These are phyloP conservation scores for Puccinia polysora DNA, from an alignment of 1,284 basidiomycete genomes.

Conservation along the genomic window DNA sequence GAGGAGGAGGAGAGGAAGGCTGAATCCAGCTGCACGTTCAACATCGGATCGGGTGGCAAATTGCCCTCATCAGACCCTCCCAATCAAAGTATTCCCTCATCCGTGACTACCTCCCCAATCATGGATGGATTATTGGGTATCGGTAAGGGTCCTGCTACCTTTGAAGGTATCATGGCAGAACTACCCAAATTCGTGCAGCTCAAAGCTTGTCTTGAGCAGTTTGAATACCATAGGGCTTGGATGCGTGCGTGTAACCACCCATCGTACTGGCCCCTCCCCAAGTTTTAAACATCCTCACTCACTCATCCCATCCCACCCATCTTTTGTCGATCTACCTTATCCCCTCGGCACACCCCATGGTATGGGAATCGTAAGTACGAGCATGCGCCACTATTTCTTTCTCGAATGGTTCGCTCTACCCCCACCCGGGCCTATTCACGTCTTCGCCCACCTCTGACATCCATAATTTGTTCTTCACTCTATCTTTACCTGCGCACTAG, in stretches of 20 bases:
- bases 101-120: neutral
- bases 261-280: neutral
- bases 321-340: no score
- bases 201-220: slow-evolving; percentile 24
- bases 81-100: neutral
- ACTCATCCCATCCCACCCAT: no score
- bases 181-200: slow-evolving; percentile 9
- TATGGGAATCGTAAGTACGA: no score
- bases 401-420: neutral
- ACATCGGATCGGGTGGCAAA: slow-evolving; percentile 15
- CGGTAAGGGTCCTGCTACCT: slow-evolving; percentile 9
- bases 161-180: slow-evolving; percentile 22
- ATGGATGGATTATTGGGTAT: slow-evolving; percentile 22
- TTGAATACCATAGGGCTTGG: slow-evolving; percentile 31
- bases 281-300: neutral
- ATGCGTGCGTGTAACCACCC: neutral
- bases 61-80: neutral
- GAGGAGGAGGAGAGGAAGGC: slow-evolving; percentile 12
- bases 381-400: no score
- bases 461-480: no score
- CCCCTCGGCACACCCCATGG: no score
- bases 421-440: neutral
- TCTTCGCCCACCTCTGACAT: no score
- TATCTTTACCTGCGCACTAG: no score
- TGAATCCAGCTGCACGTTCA: neutral